phyloP scores from a whole-genome alignment of 208 protist species.

The Trypanosoma rangeli region DNA sequence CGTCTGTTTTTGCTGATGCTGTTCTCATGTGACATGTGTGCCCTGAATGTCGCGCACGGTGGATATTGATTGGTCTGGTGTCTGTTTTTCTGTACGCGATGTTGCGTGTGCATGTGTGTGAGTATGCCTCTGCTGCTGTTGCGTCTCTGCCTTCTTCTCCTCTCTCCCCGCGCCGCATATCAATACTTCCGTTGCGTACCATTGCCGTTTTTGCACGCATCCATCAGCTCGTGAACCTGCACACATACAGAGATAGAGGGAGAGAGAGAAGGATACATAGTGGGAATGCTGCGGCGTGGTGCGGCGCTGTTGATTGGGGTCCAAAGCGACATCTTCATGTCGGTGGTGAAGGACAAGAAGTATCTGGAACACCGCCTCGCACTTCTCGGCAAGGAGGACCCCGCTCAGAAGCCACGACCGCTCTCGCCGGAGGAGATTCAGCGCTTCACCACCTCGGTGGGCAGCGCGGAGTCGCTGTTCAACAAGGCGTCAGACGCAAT shows the following conservation, averaged over 20 bases:
- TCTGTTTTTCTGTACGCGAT: background rate
- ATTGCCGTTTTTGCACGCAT: background rate
- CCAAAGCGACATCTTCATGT: slow-evolving; percentile 71
- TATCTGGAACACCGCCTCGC: slow-evolving; percentile 86
- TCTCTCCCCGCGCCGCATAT: background rate
- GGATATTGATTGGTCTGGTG: background rate
- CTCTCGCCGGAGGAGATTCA: slow-evolving; percentile 77
- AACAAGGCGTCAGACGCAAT: slow-evolving; percentile 80
- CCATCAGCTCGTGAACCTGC: background rate
- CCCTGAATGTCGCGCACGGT: too few species aligned
- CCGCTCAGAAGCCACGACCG: slow-evolving; percentile 33
- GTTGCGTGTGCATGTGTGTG: background rate
- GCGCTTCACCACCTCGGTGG: slow-evolving; percentile 84
- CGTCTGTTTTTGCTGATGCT: too few species aligned
- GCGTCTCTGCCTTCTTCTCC: background rate
- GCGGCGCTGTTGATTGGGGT: slow-evolving; percentile 59
- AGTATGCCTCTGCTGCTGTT: background rate
- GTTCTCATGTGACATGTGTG: too few species aligned
- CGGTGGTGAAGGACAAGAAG: slow-evolving; percentile 69
- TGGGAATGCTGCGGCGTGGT: slow-evolving; percentile 65
- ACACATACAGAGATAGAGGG: background rate
- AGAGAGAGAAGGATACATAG: background rate
- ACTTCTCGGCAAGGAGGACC: slow-evolving; percentile 70
- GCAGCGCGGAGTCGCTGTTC: slow-evolving; percentile 77
- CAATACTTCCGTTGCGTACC: background rate